A percentile compares a stretch with the other conserved stretches of the same genome.
phyloP scores from a whole-genome alignment of 163 green algal species.

The Trebouxia gelatinosa region DNA sequence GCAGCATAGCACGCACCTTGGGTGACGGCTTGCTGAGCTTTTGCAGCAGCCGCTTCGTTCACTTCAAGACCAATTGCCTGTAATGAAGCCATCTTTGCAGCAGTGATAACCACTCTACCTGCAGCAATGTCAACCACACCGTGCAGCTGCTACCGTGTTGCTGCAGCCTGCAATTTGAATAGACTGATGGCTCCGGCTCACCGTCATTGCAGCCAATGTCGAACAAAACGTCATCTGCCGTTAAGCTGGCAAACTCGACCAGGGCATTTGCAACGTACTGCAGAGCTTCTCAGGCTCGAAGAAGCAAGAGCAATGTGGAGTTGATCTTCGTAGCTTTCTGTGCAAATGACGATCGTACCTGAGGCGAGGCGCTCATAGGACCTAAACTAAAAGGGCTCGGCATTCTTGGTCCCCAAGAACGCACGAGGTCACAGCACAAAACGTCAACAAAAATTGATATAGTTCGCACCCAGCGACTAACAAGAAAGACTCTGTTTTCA shows the following conservation, averaged over 20 bases:
- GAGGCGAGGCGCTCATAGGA: constrained; percentile 7
- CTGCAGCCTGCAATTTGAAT: no score
- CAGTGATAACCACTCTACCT: constrained; percentile 8
- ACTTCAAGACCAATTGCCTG: constrained; percentile 16
- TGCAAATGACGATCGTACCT: background rate
- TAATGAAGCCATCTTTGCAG: background rate
- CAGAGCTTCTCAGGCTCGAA: background rate
- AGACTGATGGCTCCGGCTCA: background rate
- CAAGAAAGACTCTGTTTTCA: no score
- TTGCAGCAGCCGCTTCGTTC: constrained; percentile 1
- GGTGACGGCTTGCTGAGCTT: background rate
- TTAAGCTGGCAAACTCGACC: background rate
- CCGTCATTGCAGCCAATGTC: constrained; percentile 26
- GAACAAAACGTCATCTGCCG: background rate
- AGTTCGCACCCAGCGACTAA: no score
- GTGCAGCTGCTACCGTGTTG: no score
- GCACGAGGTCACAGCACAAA: background rate
- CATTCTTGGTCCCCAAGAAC: background rate
- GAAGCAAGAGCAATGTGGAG: background rate
- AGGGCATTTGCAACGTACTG: constrained; percentile 25
- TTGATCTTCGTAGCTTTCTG: background rate
- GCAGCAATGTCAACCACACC: no score
- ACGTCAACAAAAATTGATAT: no score
- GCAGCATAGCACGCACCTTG: background rate
- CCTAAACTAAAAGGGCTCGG: background rate